Percentiles rank a stretch among this genome's conserved stretches.
phyloP scores from a whole-genome alignment of 176 grass and related monocot genomes.

The Avena atlantica region DNA sequence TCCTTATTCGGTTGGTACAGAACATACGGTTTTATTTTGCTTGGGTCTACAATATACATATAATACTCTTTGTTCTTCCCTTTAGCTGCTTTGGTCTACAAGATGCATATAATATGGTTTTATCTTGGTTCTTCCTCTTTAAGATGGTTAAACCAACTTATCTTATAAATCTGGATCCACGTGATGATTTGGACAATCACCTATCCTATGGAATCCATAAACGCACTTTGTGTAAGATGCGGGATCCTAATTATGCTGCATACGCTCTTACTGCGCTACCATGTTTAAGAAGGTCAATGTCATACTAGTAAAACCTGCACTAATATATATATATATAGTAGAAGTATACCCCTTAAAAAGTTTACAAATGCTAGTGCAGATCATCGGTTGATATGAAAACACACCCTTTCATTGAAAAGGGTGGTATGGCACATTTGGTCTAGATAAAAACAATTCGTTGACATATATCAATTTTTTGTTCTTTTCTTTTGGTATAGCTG shows the following conservation, averaged over 20 bases:
- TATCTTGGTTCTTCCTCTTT: not conserved
- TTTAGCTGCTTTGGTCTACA: too few relatives aligned
- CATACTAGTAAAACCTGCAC: not conserved
- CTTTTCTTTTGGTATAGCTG: too few relatives aligned
- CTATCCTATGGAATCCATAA: not conserved
- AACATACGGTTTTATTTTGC: not conserved
- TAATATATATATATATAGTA: not conserved
- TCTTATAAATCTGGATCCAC: not conserved
- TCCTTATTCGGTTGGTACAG: not conserved
- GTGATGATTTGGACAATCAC: not conserved
- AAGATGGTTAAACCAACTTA: not conserved
- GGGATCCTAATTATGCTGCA: not conserved
- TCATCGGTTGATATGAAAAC: too few relatives aligned
- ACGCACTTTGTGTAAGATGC: not conserved
- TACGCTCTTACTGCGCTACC: too few relatives aligned
- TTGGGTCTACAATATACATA: not conserved
- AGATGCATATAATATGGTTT: not conserved
- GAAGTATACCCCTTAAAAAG: too few relatives aligned
- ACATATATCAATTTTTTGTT: too few relatives aligned
- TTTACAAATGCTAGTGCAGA: too few relatives aligned
- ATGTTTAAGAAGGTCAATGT: not conserved
- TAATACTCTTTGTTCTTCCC: too few relatives aligned
- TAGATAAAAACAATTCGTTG: too few relatives aligned
- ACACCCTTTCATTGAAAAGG: too few relatives aligned
- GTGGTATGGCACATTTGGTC: too few relatives aligned